Evolutionary conservation across 1,139 yeast genomes (phyloP), one percentile per base, ranked within the genome.

Genomic region (Meyerozyma sp.): DNA sequence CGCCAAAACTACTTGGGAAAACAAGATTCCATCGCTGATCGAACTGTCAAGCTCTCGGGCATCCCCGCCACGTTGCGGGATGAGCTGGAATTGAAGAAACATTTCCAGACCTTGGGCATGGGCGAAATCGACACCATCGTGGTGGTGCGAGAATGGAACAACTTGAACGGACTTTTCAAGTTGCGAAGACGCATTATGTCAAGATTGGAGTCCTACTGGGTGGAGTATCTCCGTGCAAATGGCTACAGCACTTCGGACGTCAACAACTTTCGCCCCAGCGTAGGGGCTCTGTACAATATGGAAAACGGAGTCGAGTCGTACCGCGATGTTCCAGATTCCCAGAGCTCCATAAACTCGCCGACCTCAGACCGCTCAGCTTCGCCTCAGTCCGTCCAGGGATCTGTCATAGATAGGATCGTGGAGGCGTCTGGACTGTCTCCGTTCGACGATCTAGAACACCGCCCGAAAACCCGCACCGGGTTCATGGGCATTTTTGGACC

Each of bases 21-120:
- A 42, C 98, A 91, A 59, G 85, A 87, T 59, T 84, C 96, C 6
- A 79, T 93, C 44, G 90, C 98, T 0, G 98, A 93, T 68, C 73
- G 97, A 56, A 93, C 98, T 0, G 86, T 93, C 44, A 70, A 94
- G 46, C 63, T 93, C 23, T 85, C 94, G 38, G 98, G 98, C 0
- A 88, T 93, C n/a, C 97, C 98, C 0, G 84, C 87, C 0, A 81
- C 82, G 41, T 66, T 90, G 34, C 69, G 97, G 45, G 82, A 81
- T 43, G 93, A 83, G 51, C 73, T 75, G 21, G 81, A 78, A 11
- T 66, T 93, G 52, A 82, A 78, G 46, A 75, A 80, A 38, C 93
- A 88, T 56, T 83, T 93, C 30, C 94, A 88, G 51, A 74, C 77
- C 14, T 67, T 91, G 39, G 84, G 85, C 23, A 84, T 91, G 39